A percentile compares a stretch with the other conserved stretches of the same genome.
Conservation (phyloP, 192 early-diverging fungal species). For the Gigaspora rosea region DNA sequence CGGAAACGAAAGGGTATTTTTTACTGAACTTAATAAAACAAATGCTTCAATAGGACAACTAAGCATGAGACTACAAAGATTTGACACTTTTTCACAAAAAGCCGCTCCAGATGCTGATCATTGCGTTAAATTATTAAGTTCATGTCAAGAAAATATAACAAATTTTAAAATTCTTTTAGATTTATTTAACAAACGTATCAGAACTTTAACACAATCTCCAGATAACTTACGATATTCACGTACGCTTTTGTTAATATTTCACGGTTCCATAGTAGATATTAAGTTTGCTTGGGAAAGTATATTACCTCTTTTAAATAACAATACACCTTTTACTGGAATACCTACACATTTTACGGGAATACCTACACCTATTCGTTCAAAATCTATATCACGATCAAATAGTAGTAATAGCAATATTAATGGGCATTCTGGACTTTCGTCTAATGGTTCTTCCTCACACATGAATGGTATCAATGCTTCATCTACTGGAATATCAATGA, state of each 20-base stretch:
- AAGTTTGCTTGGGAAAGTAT: constrained; percentile 48
- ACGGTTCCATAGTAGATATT: constrained; percentile 48
- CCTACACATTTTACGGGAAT: constrained; percentile 27
- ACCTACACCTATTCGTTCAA: constrained; percentile 26
- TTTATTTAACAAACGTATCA: constrained; percentile 42
- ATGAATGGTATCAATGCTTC: not conserved
- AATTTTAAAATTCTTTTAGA: constrained; percentile 40
- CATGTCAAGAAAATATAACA: constrained; percentile 41
- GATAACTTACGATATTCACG: constrained; percentile 43
- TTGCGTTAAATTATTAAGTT: constrained; percentile 38
- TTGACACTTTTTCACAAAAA: constrained; percentile 39
- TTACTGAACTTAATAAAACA: constrained; percentile 39
- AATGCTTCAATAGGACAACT: constrained; percentile 39
- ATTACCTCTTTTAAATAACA: constrained; percentile 40
- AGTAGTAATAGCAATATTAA: constrained; percentile 22
- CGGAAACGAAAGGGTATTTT: constrained; percentile 42
- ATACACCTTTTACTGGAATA: constrained; percentile 29
- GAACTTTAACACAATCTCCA: constrained; percentile 37
- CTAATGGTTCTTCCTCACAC: not conserved
- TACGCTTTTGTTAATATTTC: constrained; percentile 45
- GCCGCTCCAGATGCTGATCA: constrained; percentile 36
- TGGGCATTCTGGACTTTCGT: not conserved
- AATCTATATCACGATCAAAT: constrained; percentile 31
- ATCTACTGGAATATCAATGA: not conserved
- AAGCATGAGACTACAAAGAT: constrained; percentile 42